Evolutionary conservation across 2,329 filamentous ascomycete species (phyloP).

Genomic region (Ophiostoma sp.): DNA sequence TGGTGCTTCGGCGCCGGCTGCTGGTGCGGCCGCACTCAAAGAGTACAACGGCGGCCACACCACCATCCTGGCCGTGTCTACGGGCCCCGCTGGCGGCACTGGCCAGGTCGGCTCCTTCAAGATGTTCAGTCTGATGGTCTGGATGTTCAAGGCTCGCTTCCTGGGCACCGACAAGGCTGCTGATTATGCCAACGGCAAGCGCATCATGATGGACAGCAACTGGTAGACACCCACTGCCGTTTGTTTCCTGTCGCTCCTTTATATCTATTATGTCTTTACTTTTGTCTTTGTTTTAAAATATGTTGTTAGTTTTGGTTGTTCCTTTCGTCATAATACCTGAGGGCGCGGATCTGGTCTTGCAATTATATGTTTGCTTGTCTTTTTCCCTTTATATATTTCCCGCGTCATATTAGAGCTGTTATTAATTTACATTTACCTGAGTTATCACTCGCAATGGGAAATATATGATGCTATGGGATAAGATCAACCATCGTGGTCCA

Average conservation of each 20-base stretch:
- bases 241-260: neutral
- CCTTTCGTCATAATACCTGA: neutral
- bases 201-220: neutral
- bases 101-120: constrained; percentile 35
- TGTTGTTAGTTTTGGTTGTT: neutral
- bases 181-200: constrained; percentile 24
- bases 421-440: neutral
- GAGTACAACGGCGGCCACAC: constrained; percentile 12
- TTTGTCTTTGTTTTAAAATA: neutral
- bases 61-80: constrained; percentile 30
- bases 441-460: neutral
- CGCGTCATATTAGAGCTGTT: neutral
- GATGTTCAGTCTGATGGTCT: constrained; percentile 32
- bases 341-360: neutral
- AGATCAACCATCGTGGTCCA: neutral
- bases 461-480: too few relatives aligned
- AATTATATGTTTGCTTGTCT: neutral
- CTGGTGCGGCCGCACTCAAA: neutral
- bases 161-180: constrained; percentile 32
- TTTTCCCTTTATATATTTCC: neutral
- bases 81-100: constrained; percentile 34
- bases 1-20: neutral
- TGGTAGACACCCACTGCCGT: neutral
- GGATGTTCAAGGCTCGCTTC: constrained; percentile 32
- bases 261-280: neutral